Evolutionary conservation across 805 yeast species (phyloP).

Genomic region (Kazachstania bromeliacearum): DNA sequence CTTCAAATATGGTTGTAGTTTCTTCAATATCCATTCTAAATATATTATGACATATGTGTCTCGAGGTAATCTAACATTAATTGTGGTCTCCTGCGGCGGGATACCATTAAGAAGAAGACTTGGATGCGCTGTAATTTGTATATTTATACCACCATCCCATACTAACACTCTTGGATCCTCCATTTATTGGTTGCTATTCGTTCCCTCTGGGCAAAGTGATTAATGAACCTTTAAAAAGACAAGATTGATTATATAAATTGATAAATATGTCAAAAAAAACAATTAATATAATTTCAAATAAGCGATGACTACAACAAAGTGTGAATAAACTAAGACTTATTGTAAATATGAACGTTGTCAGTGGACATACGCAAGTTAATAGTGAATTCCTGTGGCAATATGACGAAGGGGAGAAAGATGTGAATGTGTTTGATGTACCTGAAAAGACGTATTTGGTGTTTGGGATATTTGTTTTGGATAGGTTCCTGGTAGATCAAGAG

Average conservation of each 20-base stretch:
- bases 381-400: slow-evolving; percentile 20
- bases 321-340: not conserved
- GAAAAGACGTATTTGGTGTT: slow-evolving; percentile 19
- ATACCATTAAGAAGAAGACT: slow-evolving; percentile 12
- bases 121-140: slow-evolving; percentile 29
- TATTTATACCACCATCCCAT: slow-evolving; percentile 49
- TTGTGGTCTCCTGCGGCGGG: slow-evolving; percentile 8
- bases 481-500: slow-evolving; percentile 5
- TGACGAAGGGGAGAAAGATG: slow-evolving; percentile 11
- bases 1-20: slow-evolving; percentile 31
- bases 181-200: too few species aligned
- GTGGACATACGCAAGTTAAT: slow-evolving; percentile 2
- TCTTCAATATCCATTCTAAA: slow-evolving; percentile 31
- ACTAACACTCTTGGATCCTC: slow-evolving; percentile 33
- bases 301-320: not conserved
- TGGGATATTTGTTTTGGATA: slow-evolving; percentile 24
- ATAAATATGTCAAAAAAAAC: too few species aligned
- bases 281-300: not conserved
- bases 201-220: too few species aligned
- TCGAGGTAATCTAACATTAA: slow-evolving; percentile 30
- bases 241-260: too few species aligned
- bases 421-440: slow-evolving; percentile 14
- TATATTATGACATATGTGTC: slow-evolving; percentile 45
- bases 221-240: too few species aligned
- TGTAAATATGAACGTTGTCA: not conserved